Conservation (phyloP, 2,329 filamentous ascomycete species). For the Aspergillus arachidicola region DNA sequence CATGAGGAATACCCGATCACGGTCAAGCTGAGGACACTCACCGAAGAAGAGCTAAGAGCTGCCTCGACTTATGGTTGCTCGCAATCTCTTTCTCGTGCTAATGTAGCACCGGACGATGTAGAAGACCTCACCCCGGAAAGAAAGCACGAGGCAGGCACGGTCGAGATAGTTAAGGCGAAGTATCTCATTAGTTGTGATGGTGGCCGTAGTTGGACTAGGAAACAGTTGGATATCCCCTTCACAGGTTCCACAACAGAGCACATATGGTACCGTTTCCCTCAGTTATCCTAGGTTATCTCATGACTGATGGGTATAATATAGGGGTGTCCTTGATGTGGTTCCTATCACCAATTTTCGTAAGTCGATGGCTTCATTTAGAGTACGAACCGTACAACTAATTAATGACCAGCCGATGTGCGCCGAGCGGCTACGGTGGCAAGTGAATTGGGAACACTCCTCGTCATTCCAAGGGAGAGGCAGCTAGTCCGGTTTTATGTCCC, state of each 20-base stretch:
- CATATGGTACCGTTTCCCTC: conserved; percentile 28
- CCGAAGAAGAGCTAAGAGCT: conserved; percentile 58
- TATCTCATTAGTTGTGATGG: conserved; percentile 69
- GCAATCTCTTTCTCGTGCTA: conserved; percentile 64
- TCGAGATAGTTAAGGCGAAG: conserved; percentile 52
- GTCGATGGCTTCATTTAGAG: neutral
- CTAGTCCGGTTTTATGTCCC: conserved; percentile 15
- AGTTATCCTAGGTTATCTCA: too few species aligned
- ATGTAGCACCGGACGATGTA: conserved; percentile 60
- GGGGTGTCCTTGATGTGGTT: conserved; percentile 52
- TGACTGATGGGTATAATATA: neutral
- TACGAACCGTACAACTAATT: conserved; percentile 9
- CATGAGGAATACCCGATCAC: conserved; percentile 62
- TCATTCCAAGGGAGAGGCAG: conserved; percentile 61
- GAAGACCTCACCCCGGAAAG: conserved; percentile 49
- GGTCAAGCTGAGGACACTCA: conserved; percentile 60
- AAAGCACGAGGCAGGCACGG: conserved; percentile 29
- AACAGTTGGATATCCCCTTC: conserved; percentile 57
- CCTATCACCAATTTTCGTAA: conserved; percentile 57
- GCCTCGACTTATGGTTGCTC: conserved; percentile 32
- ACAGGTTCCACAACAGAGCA: conserved; percentile 54
- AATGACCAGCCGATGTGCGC: conserved; percentile 53
- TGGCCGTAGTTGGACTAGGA: conserved; percentile 65
- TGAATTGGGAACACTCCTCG: conserved; percentile 63
- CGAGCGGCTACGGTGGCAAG: conserved; percentile 53